phyloP scores from a whole-genome alignment of 2,329 filamentous ascomycete species.

The Diplodia seriata region DNA sequence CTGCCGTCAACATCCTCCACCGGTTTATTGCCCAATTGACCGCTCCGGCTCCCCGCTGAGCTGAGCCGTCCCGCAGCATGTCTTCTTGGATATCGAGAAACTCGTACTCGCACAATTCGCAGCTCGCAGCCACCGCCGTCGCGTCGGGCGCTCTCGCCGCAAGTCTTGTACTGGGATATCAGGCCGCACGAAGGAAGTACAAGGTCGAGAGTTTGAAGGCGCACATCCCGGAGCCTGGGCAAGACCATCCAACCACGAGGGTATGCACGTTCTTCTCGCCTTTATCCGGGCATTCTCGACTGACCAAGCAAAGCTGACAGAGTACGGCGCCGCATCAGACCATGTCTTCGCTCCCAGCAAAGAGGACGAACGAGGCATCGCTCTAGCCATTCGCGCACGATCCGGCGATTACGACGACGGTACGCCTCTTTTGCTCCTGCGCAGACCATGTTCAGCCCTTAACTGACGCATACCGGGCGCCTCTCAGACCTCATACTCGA shows the following conservation, averaged over 20 bases:
- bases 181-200: conserved; percentile 62
- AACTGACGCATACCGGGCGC: neutral
- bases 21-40: conserved; percentile 14
- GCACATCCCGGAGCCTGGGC: conserved; percentile 64
- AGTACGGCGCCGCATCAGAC: conserved; percentile 63
- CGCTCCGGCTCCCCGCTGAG: neutral
- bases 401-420: conserved; percentile 70
- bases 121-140: conserved; percentile 75
- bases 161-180: conserved; percentile 63
- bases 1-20: neutral
- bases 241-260: conserved; percentile 58
- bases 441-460: conserved; percentile 9
- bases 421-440: conserved; percentile 37
- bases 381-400: conserved; percentile 65
- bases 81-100: conserved; percentile 55
- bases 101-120: conserved; percentile 58
- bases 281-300: neutral
- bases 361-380: conserved; percentile 65
- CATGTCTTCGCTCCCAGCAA: conserved; percentile 47
- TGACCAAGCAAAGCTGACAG: conserved; percentile 61
- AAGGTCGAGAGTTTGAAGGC: conserved; percentile 65
- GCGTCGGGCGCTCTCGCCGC: conserved; percentile 58
- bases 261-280: conserved; percentile 45
- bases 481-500: conserved; percentile 83
- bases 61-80: conserved; percentile 42